A percentile compares a stretch with the other conserved stretches of the same genome.
These are phyloP conservation scores for Hylodesmum podocarpum DNA, from an alignment of 306 rosid genomes.

Conservation along the genomic window DNA sequence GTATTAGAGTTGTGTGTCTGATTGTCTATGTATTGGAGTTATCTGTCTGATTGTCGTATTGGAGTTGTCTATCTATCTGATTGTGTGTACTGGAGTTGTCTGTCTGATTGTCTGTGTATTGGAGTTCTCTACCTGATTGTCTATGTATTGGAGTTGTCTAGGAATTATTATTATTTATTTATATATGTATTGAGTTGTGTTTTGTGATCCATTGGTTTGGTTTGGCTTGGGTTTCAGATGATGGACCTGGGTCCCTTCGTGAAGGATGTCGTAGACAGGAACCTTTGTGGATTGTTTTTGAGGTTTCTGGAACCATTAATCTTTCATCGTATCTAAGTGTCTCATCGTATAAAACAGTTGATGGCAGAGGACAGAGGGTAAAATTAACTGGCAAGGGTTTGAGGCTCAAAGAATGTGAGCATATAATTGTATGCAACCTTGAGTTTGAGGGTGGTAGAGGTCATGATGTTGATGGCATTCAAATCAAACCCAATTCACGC, in stretches of 20 bases:
- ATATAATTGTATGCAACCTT: slow-evolving; percentile 83
- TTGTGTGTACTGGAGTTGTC: no score
- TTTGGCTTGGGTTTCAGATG: slow-evolving; percentile 44
- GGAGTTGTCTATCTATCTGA: no score
- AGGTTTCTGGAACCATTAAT: slow-evolving; percentile 59
- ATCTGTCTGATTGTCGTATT: no score
- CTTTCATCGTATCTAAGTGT: slow-evolving; percentile 70
- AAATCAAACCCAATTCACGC: slow-evolving; percentile 86
- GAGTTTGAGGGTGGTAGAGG: slow-evolving; percentile 99
- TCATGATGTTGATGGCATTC: slow-evolving; percentile 92
- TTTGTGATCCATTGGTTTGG: neutral
- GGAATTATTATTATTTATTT: no score
- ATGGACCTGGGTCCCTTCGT: slow-evolving; percentile 80
- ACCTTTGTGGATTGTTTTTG: slow-evolving; percentile 77
- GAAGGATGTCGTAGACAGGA: slow-evolving; percentile 65
- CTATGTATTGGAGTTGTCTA: no score
- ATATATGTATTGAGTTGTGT: neutral
- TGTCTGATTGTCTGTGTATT: no score
- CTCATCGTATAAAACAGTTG: slow-evolving; percentile 79
- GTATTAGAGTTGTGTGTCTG: no score
- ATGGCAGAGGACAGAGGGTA: slow-evolving; percentile 81
- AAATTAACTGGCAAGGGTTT: slow-evolving; percentile 84
- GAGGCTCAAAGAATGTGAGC: slow-evolving; percentile 92
- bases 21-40: no score
- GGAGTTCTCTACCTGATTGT: no score